phyloP scores from a whole-genome alignment of 2,329 filamentous ascomycete genomes.

The Penicillium sp. region DNA sequence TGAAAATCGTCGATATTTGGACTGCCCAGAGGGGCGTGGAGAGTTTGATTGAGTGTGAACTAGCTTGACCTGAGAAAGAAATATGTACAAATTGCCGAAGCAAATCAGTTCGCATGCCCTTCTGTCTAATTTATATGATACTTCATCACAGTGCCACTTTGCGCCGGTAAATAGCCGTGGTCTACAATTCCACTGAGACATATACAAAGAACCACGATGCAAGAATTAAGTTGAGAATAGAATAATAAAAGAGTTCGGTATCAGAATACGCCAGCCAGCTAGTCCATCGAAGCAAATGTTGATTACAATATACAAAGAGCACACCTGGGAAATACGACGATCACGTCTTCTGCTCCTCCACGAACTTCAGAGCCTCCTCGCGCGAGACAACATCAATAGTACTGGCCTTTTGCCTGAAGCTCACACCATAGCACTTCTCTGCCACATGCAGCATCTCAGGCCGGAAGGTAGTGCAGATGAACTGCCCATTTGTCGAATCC shows the following conservation, averaged over 20 bases:
- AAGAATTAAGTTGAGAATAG: background rate
- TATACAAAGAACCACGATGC: background rate
- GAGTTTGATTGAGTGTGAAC: constrained; percentile 25
- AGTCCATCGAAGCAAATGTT: constrained; percentile 11
- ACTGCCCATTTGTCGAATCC: constrained; percentile 62
- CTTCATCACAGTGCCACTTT: background rate
- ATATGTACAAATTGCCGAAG: background rate
- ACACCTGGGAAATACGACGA: background rate
- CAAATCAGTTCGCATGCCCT: background rate
- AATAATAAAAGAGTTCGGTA: constrained; percentile 14
- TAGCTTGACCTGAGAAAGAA: constrained; percentile 6
- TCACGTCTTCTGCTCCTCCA: constrained; percentile 71
- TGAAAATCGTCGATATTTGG: constrained; percentile 38
- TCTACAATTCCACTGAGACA: background rate
- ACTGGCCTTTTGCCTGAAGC: constrained; percentile 87
- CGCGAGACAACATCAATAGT: constrained; percentile 85
- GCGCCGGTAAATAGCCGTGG: background rate
- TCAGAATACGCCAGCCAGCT: constrained; percentile 16
- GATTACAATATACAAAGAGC: constrained; percentile 12
- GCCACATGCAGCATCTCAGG: constrained; percentile 94
- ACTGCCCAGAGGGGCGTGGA: constrained; percentile 16
- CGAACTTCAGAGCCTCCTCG: constrained; percentile 87
- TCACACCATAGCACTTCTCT: constrained; percentile 96
- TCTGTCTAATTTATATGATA: background rate
- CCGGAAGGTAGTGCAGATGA: constrained; percentile 98